Evolutionary conservation across 345 rosid species (phyloP), one percentile per base, ranked within the genome.

Genomic region (Geranium brycei): DNA sequence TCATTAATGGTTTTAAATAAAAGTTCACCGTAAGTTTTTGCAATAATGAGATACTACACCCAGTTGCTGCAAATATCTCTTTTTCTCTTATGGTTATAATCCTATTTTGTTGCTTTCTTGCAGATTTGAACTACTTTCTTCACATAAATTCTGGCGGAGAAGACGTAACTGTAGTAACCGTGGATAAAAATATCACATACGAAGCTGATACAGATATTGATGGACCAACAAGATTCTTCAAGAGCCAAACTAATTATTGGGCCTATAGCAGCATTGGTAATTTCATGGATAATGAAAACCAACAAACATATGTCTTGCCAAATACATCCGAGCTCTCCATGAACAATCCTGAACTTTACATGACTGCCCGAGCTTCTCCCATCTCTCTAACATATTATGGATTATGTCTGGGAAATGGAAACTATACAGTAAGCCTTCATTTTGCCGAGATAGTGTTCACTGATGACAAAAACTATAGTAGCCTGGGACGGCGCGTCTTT

Each of bases 221-320:
- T 63, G 89, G 91, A 71, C 63, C 78, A 60, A 87, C 89, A 41
- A 77, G 69, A 57, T 78, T 75, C 77, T 75, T 73, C 38, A 63
- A 73, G 19, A 77, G 64, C 30, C 31, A 65, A 17, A 23, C 55
- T 66, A 38, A 72, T 23, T 23, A 23, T 59, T 88, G 89, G 95
- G 95, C 91, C 56, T 81, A 83, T 62, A 84, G 87, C 66, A 88
- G 82, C 77, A 81, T 80, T 35, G 89, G 95, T 38, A 86, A 88
- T 75, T 88, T 68, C 74, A 69, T 77, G 85, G 95, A 88, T 75
- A 87, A 85, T 58, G 4, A 77, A 66, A 71, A 28, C 71, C 83
- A 68, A 64, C 73, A 82, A 63, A 78, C 59, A 35, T 79, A 77
- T 66, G 63, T 57, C 51, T 67, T 71, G 11, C 78, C 69, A 63